Conservation (phyloP, 306 rosid genomes). For the Corylus avellana region DNA sequence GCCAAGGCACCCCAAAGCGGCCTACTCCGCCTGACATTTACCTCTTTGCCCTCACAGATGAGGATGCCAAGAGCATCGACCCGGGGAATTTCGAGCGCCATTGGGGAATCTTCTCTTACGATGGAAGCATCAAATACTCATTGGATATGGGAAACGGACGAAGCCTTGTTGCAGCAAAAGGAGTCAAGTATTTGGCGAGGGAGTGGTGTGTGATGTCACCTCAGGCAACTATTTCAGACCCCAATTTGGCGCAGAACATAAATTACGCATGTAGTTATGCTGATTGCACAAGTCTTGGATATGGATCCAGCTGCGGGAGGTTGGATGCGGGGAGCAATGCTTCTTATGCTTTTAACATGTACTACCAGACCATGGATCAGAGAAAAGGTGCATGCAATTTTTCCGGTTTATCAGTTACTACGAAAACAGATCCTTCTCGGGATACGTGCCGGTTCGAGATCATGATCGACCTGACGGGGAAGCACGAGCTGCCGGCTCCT, state of each 20-base stretch:
- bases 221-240: constrained; percentile 53
- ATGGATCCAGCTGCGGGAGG: constrained; percentile 68
- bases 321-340: constrained; percentile 64
- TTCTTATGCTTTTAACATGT: constrained; percentile 85
- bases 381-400: constrained; percentile 61
- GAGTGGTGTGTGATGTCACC: constrained; percentile 87
- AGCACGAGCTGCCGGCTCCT: constrained; percentile 44
- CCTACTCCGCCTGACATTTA: constrained; percentile 64
- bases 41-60: constrained; percentile 71
- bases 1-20: constrained; percentile 76
- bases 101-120: constrained; percentile 85
- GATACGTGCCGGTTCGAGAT: constrained; percentile 59
- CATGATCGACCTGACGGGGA: constrained; percentile 68
- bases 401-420: constrained; percentile 40
- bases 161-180: constrained; percentile 63
- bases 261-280: constrained; percentile 76
- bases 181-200: constrained; percentile 62
- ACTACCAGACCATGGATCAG: constrained; percentile 78
- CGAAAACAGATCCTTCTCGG: constrained; percentile 53
- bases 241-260: constrained; percentile 43
- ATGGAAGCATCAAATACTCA: constrained; percentile 69
- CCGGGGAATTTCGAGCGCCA: constrained; percentile 95
- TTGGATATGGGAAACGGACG: constrained; percentile 54
- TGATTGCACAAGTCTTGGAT: constrained; percentile 77
- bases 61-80: constrained; percentile 71